Evolutionary conservation across 139 green algal species (phyloP), one percentile per base, ranked within the genome.

Genomic region (Chlorella vulgaris): DNA sequence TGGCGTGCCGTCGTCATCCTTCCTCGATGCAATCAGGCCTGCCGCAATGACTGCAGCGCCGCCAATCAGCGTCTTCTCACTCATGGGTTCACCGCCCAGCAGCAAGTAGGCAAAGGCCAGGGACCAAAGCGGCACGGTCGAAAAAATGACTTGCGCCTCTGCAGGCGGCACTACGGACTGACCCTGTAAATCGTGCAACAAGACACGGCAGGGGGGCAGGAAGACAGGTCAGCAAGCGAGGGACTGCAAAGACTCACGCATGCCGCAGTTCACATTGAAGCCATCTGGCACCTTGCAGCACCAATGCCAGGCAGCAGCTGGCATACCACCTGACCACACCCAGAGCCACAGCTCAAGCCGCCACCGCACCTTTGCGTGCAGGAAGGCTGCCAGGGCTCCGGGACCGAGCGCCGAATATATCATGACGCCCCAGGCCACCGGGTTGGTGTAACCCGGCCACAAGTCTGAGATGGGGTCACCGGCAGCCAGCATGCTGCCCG

Each of bases 321-420:
- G n/a, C n/a, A n/a, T n/a, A n/a, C n/a, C n/a, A n/a, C n/a, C n/a
- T n/a, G n/a, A n/a, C n/a, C n/a, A n/a, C n/a, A n/a, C n/a, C n/a
- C n/a, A n/a, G n/a, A n/a, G n/a, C n/a, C n/a, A n/a, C n/a, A n/a
- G n/a, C n/a, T n/a, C n/a, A n/a, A n/a, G n/a, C n/a, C n/a, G n/a
- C n/a, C n/a, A n/a, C n/a, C n/a, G n/a, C 51, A 84, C 83, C 68
- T 84, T 87, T 42, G 82, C 78, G 26, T 85, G 78, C 38, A 87
- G 38, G 51, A 80, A 87, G 8, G 83, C 55, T 4, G 55, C 53
- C 40, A 81, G 51, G 4, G 78, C 83, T 28, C 83, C 83, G 26
- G 78, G 69, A 13, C 79, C 79, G 28, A 82, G 67, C 31, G 78
- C 83, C 7, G 42, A 53, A n/a, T 65, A 87, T 6, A 51, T 26